Evolutionary conservation across 2,329 filamentous ascomycete genomes (phyloP).

Genomic region (Leptographium galeiforme): DNA sequence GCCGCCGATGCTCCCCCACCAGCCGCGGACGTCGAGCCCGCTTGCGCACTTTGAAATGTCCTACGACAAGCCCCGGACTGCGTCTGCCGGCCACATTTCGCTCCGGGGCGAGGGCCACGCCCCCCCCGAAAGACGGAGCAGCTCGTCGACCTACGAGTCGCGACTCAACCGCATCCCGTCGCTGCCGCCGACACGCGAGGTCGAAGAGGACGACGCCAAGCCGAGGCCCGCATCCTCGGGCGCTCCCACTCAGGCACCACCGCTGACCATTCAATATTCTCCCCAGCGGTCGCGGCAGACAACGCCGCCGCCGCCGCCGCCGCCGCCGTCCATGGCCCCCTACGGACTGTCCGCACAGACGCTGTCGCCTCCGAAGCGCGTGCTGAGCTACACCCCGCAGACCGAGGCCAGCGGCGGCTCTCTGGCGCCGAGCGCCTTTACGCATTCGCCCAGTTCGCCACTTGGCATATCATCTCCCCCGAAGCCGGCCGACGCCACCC

Average conservation of each 20-base stretch:
- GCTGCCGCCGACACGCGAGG: slow-evolving; percentile 47
- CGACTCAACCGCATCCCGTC: slow-evolving; percentile 41
- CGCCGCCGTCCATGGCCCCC: slow-evolving; percentile 24
- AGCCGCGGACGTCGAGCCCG: slow-evolving; percentile 52
- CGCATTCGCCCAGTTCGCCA: slow-evolving; percentile 44
- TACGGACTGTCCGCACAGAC: slow-evolving; percentile 8
- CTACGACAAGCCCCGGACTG: slow-evolving; percentile 18
- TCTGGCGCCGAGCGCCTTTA: slow-evolving; percentile 46
- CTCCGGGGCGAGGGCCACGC: slow-evolving; percentile 26
- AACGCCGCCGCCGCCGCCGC: slow-evolving; percentile 18
- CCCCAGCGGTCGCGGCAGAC: slow-evolving; percentile 22
- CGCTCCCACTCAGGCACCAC: background rate
- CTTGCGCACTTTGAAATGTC: slow-evolving; percentile 49
- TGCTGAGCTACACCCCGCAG: slow-evolving; percentile 38
- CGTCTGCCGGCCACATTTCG: slow-evolving; percentile 14
- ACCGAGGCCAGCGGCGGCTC: slow-evolving; percentile 27
- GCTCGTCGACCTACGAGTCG: slow-evolving; percentile 39
- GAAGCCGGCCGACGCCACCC: slow-evolving; percentile 28
- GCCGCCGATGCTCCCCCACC: slow-evolving; percentile 38
- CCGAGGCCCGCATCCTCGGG: slow-evolving; percentile 11
- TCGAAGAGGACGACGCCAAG: slow-evolving; percentile 35
- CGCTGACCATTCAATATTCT: slow-evolving; percentile 8
- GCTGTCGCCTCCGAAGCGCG: slow-evolving; percentile 43
- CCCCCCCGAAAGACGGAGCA: slow-evolving; percentile 32
- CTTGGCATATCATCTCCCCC: slow-evolving; percentile 23